phyloP scores from a whole-genome alignment of 192 early-diverging fungal genomes.

The Backusella luteola region DNA sequence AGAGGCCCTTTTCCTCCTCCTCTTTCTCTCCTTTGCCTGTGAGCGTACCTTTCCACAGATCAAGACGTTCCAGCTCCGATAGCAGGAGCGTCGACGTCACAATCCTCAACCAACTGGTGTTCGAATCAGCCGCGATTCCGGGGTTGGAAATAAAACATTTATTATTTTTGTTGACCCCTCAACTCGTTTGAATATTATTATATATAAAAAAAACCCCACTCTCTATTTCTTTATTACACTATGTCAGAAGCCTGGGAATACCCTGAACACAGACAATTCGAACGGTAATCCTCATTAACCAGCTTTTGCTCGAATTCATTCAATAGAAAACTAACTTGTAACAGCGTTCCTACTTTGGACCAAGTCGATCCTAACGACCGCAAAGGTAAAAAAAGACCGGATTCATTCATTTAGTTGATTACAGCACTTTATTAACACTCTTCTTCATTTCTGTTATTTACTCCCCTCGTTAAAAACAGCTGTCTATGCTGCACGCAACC shows the following conservation, averaged over 20 bases:
- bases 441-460: background rate
- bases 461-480: slow-evolving; percentile 28
- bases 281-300: slow-evolving; percentile 20
- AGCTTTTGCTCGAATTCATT: background rate
- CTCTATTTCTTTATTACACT: slow-evolving; percentile 11
- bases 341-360: slow-evolving; percentile 36
- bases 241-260: slow-evolving; percentile 39
- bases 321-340: background rate
- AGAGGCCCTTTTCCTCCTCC: too few species aligned
- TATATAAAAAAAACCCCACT: background rate
- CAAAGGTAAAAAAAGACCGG: slow-evolving; percentile 29
- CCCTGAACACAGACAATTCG: slow-evolving; percentile 39
- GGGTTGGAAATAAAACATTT: slow-evolving; percentile 10
- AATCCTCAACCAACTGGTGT: too few species aligned
- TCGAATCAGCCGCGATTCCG: background rate
- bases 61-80: background rate
- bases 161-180: slow-evolving; percentile 10
- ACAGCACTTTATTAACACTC: background rate
- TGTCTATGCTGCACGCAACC: slow-evolving; percentile 70
- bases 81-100: background rate
- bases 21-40: too few species aligned
- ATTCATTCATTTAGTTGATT: background rate
- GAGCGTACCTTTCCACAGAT: too few species aligned
- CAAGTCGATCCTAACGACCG: slow-evolving; percentile 38
- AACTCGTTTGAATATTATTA: background rate